phyloP scores from a whole-genome alignment of 129 eudicot species.

The Solidago caesia region DNA sequence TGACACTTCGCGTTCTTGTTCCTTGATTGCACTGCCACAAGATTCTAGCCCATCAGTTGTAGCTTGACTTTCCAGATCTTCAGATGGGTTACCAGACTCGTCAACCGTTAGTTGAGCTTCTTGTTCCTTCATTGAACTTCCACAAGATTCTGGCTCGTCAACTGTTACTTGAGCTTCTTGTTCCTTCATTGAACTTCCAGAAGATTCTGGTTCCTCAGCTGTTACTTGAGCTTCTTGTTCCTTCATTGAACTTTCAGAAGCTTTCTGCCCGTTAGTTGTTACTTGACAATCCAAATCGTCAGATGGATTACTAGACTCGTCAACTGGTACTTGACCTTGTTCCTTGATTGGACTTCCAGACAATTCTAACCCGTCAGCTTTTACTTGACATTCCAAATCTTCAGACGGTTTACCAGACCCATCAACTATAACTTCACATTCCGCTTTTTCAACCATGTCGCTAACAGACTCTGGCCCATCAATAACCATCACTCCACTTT shows the following conservation, averaged over 20 bases:
- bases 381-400: conserved; percentile 24
- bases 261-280: conserved; percentile 21
- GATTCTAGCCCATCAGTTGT: conserved; percentile 22
- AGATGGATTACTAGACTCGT: conserved; percentile 24
- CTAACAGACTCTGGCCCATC: conserved; percentile 23
- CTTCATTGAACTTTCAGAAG: conserved; percentile 13
- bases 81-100: conserved; percentile 28
- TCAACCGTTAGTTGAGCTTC: conserved; percentile 24
- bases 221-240: conserved; percentile 27
- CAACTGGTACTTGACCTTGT: conserved; percentile 22
- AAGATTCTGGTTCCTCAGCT: conserved; percentile 19
- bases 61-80: conserved; percentile 21
- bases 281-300: conserved; percentile 28
- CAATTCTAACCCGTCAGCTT: conserved; percentile 20
- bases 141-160: conserved; percentile 19
- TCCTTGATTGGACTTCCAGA: conserved; percentile 18
- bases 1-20: conserved; percentile 21
- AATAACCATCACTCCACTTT: conserved; percentile 21
- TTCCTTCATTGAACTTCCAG: conserved; percentile 14
- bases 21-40: conserved; percentile 18
- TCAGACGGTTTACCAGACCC: conserved; percentile 24
- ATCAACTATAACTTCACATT: conserved; percentile 25
- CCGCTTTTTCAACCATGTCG: conserved; percentile 12
- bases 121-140: conserved; percentile 19
- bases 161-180: conserved; percentile 28